Percentiles rank a stretch among this genome's conserved stretches.
Conservation (phyloP, 2,329 filamentous ascomycete species). For the Fusarium secorum region DNA sequence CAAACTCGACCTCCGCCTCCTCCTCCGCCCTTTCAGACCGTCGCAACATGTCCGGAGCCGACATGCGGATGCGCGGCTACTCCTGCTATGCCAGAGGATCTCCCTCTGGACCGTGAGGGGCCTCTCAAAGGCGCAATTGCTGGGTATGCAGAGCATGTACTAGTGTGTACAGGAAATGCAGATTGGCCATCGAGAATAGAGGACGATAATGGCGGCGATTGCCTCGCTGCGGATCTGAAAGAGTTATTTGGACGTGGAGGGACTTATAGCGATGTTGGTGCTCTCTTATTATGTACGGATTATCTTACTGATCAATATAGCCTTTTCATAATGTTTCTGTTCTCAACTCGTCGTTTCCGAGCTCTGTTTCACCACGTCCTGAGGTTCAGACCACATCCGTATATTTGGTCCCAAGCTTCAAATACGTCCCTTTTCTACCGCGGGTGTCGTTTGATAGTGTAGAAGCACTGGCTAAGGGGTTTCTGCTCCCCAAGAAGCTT, state of each 20-base stretch:
- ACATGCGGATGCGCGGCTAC: slow-evolving; percentile 78
- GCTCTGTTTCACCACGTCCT: slow-evolving; percentile 56
- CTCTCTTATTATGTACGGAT: not conserved
- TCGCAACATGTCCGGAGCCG: slow-evolving; percentile 73
- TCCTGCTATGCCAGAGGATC: slow-evolving; percentile 68
- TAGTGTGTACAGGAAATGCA: slow-evolving; percentile 80
- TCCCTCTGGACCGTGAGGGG: slow-evolving; percentile 77
- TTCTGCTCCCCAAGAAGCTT: slow-evolving; percentile 68
- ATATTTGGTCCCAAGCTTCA: slow-evolving; percentile 84
- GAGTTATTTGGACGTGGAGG: slow-evolving; percentile 72
- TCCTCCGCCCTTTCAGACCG: slow-evolving; percentile 52
- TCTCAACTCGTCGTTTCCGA: slow-evolving; percentile 77
- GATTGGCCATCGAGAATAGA: slow-evolving; percentile 90
- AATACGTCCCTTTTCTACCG: slow-evolving; percentile 77
- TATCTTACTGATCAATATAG: slow-evolving; percentile 62
- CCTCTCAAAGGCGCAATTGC: slow-evolving; percentile 80
- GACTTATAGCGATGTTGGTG: slow-evolving; percentile 69
- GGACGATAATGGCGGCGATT: slow-evolving; percentile 74
- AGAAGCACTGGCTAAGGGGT: slow-evolving; percentile 68
- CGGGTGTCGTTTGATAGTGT: slow-evolving; percentile 65
- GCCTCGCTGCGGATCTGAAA: slow-evolving; percentile 76
- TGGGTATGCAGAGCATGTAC: slow-evolving; percentile 79
- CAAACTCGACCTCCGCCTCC: slow-evolving; percentile 28
- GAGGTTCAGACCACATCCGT: slow-evolving; percentile 67
- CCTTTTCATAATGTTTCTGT: slow-evolving; percentile 84